phyloP scores from a whole-genome alignment of 169 alveolate genomes.

The Plasmodium inui region DNA sequence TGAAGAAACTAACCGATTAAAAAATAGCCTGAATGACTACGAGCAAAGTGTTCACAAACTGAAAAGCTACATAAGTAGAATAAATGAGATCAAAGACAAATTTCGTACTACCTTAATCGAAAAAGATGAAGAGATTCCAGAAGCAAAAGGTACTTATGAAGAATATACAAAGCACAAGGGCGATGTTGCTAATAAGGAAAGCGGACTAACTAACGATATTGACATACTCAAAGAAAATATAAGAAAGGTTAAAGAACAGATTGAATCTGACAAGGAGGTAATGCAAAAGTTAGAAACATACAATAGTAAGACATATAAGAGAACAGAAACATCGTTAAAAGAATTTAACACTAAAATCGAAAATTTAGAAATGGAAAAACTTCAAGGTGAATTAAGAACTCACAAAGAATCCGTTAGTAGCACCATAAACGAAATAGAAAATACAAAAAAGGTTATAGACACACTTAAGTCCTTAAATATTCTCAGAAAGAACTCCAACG shows the following conservation, averaged over 20 bases:
- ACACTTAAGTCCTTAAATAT: neutral
- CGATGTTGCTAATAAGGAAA: neutral
- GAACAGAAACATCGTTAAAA: neutral
- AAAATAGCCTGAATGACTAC: neutral
- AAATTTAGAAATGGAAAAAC: neutral
- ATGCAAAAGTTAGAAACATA: neutral
- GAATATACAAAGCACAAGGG: neutral
- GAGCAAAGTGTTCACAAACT: neutral
- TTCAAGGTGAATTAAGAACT: neutral
- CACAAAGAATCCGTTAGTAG: neutral
- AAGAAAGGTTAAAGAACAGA: neutral
- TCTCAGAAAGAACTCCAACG: neutral
- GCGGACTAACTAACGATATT: neutral
- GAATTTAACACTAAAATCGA: neutral
- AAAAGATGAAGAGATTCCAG: slow-evolving; percentile 2
- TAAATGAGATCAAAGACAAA: neutral
- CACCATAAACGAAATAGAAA: neutral
- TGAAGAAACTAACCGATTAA: neutral
- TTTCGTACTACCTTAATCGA: neutral
- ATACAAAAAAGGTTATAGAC: neutral
- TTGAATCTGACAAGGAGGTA: neutral
- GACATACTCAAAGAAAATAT: neutral
- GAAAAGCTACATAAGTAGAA: neutral
- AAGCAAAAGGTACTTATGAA: neutral
- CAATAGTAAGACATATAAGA: neutral